A percentile compares a stretch with the other conserved stretches of the same genome.
Conservation (phyloP, 441 rosid species). For the Mallotus japonicus region DNA sequence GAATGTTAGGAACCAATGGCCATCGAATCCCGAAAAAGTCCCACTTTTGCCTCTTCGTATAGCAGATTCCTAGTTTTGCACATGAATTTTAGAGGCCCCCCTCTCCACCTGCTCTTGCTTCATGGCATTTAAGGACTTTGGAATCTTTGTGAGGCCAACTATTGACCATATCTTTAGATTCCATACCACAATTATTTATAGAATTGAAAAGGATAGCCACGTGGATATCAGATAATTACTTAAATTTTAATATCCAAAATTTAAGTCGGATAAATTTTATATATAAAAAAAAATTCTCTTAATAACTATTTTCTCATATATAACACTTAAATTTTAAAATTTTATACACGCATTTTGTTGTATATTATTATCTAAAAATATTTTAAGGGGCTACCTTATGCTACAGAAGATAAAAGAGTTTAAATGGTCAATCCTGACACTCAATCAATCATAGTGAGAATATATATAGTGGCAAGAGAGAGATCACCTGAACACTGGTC, state of each 20-base stretch:
- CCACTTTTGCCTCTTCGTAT: conserved; percentile 14
- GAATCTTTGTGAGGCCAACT: neutral
- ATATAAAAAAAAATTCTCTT: no score
- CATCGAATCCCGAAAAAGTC: neutral
- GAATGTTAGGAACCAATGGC: conserved; percentile 11
- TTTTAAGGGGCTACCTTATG: no score
- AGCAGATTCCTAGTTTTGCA: conserved; percentile 19
- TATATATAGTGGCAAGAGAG: neutral
- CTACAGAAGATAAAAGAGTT: no score
- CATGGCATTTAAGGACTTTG: neutral
- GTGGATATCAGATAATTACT: no score
- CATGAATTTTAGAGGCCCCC: conserved; percentile 14
- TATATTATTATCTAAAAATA: no score
- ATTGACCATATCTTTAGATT: conserved; percentile 7
- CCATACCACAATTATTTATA: conserved; percentile 3
- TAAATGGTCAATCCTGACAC: no score
- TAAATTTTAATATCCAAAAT: no score
- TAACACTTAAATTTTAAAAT: no score
- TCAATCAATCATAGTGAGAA: neutral
- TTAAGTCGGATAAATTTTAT: no score
- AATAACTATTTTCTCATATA: no score
- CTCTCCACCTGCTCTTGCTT: conserved; percentile 18
- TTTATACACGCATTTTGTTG: no score
- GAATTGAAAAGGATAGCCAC: neutral
- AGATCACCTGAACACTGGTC: conserved; percentile 52